Conservation (phyloP, 805 yeast genomes). For the Nematodospora valgi region DNA sequence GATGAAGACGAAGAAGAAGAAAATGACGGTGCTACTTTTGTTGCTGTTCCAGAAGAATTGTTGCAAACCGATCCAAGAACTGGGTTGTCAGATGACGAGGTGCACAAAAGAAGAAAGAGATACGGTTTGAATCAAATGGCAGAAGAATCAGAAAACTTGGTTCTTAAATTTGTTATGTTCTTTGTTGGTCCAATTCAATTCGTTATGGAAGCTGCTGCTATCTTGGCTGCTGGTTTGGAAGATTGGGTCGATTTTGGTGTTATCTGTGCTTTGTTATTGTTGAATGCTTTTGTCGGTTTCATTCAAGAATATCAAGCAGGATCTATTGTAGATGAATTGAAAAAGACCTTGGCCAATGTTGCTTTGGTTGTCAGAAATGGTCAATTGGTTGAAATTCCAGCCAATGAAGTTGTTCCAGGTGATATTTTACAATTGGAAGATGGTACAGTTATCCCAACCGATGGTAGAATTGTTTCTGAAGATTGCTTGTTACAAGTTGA, state of each 20-base stretch:
- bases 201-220: slow-evolving; percentile 97
- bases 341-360: slow-evolving; percentile 89
- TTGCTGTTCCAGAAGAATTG: slow-evolving; percentile 82
- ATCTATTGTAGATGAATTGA: slow-evolving; percentile 94
- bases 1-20: slow-evolving; percentile 53
- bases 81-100: slow-evolving; percentile 81
- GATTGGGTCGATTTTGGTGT: slow-evolving; percentile 99
- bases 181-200: slow-evolving; percentile 95
- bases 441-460: slow-evolving; percentile 90
- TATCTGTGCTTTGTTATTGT: slow-evolving; percentile 78
- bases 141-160: slow-evolving; percentile 78
- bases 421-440: slow-evolving; percentile 90
- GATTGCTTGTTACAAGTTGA: slow-evolving; percentile 86
- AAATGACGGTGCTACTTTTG: slow-evolving; percentile 36
- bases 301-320: slow-evolving; percentile 98
- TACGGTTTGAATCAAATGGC: slow-evolving; percentile 88
- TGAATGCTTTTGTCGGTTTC: slow-evolving; percentile 94
- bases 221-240: slow-evolving; percentile 91
- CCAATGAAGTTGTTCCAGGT: slow-evolving; percentile 92
- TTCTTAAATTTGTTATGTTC: slow-evolving; percentile 79
- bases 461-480: slow-evolving; percentile 85
- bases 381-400: slow-evolving; percentile 66
- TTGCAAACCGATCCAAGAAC: slow-evolving; percentile 74
- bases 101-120: slow-evolving; percentile 80
- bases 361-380: slow-evolving; percentile 87